Evolutionary conservation across 306 rosid genomes (phyloP), one percentile per base, ranked within the genome.

Genomic region (Cicer arietinum): DNA sequence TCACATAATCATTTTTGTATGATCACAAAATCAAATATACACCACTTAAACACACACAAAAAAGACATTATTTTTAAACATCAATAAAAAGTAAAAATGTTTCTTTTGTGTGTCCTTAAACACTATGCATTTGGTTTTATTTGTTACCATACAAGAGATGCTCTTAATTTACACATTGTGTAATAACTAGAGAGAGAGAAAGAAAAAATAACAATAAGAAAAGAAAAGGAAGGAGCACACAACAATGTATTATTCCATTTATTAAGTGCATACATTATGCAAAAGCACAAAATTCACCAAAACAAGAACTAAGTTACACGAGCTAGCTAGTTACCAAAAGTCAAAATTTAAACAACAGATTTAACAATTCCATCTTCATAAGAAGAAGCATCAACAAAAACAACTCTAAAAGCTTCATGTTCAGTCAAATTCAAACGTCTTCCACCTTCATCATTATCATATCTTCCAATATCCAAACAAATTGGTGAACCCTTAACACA

Each of bases 391-490:
- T 47, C 54, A 6, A 59, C 45, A 7, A 77, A 77, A 1, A 57
- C 52, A 68, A 77, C 5, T 0, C 46, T 13, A 17, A 35, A 77
- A 0, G 69, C 6, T 0, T 77, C 81, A 37, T 69, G 63, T 3
- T 58, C 70, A 37, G 76, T 79, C 7, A 79, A 20, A 64, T 14
- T 54, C 45, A 79, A 14, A 12, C 73, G 65, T 37, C 60, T 53
- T 30, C 59, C 77, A 52, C 18, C 30, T 3, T 64, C 74, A 12
- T 10, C 14, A 72, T 64, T 44, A 14, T 54, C 42, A 13, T 0
- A 77, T n/a, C 70, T 72, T 0, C 78, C 83, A 72, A 79, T 35
- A 44, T 72, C 78, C 48, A 53, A 53, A 71, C 74, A 71, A 71
- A 45, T 20, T 0, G 72, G 13, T 0, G 83, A 43, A 0, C 45